A percentile compares a stretch with the other conserved stretches of the same genome.
phyloP scores from a whole-genome alignment of 495 filamentous ascomycete genomes.

The Extremus antarcticus region DNA sequence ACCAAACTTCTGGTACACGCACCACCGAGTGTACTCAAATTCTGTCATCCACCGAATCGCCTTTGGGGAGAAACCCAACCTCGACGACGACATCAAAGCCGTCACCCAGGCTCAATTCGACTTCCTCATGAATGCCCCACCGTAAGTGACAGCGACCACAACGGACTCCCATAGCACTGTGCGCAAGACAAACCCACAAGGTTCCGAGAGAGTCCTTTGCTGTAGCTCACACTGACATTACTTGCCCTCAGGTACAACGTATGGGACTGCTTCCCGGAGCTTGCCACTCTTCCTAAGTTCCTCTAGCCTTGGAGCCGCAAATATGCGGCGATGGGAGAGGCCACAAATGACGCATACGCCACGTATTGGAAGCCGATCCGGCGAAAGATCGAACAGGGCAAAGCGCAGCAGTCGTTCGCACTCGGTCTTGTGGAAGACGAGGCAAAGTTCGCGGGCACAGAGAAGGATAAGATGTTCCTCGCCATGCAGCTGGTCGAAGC shows the following conservation, averaged over 20 bases:
- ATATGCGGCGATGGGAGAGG: slow-evolving; percentile 27
- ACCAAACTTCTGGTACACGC: slow-evolving; percentile 31
- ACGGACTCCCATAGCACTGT: no score
- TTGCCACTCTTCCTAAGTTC: slow-evolving; percentile 26
- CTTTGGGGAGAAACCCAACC: slow-evolving; percentile 9
- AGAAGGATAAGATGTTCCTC: slow-evolving; percentile 39
- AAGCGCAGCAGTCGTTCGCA: neutral
- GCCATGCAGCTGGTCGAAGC: slow-evolving; percentile 34
- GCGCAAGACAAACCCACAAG: no score
- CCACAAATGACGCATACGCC: slow-evolving; percentile 28
- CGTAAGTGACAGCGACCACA: no score
- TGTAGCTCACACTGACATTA: no score
- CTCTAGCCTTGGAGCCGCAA: slow-evolving; percentile 35
- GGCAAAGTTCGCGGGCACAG: slow-evolving; percentile 30
- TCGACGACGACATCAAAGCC: slow-evolving; percentile 9
- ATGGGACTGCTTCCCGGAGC: slow-evolving; percentile 34
- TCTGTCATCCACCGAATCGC: slow-evolving; percentile 34
- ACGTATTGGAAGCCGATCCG: slow-evolving; percentile 31
- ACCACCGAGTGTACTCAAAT: slow-evolving; percentile 37
- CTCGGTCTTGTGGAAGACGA: slow-evolving; percentile 32
- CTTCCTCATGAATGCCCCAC: slow-evolving; percentile 25
- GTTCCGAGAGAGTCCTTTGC: no score
- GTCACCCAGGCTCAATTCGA: slow-evolving; percentile 22
- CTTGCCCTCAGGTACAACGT: no score
- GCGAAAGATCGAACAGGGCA: slow-evolving; percentile 1